Conservation (phyloP, 2,329 filamentous ascomycete genomes). For the Didymella arachidicola region DNA sequence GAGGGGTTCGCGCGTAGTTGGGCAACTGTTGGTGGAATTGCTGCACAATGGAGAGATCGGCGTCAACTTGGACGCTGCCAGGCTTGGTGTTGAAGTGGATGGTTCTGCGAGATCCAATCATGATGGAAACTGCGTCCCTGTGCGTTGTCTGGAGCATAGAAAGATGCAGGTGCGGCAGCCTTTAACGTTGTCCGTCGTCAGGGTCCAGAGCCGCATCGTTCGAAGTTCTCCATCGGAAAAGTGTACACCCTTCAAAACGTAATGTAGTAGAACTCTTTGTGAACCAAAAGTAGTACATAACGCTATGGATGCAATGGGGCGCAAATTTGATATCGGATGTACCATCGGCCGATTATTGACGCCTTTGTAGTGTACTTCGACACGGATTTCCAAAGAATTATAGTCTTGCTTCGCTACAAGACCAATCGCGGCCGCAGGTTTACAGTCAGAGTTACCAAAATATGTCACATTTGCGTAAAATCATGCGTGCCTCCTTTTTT, state of each 20-base stretch:
- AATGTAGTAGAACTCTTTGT: neutral
- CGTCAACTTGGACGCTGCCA: neutral
- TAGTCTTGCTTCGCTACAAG: no score
- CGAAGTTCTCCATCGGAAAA: constrained; percentile 12
- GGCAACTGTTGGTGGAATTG: constrained; percentile 67
- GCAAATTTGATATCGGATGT: neutral
- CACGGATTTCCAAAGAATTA: no score
- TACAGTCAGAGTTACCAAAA: no score
- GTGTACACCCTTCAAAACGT: neutral
- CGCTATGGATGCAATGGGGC: no score
- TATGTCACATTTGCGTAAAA: no score
- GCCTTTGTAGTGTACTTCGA: no score
- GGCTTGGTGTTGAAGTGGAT: constrained; percentile 5
- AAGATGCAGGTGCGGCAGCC: neutral
- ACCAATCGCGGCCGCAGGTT: no score
- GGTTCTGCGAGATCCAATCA: neutral
- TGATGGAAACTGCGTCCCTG: neutral
- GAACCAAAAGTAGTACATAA: neutral
- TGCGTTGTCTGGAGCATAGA: neutral
- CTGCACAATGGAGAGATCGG: neutral
- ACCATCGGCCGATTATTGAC: neutral
- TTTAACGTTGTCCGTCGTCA: neutral
- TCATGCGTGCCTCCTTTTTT: no score
- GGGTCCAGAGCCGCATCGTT: neutral
- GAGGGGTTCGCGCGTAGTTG: constrained; percentile 62